Base-by-base conservation (phyloP, 306 rosid species). In the Arachis hypogaea region DNA sequence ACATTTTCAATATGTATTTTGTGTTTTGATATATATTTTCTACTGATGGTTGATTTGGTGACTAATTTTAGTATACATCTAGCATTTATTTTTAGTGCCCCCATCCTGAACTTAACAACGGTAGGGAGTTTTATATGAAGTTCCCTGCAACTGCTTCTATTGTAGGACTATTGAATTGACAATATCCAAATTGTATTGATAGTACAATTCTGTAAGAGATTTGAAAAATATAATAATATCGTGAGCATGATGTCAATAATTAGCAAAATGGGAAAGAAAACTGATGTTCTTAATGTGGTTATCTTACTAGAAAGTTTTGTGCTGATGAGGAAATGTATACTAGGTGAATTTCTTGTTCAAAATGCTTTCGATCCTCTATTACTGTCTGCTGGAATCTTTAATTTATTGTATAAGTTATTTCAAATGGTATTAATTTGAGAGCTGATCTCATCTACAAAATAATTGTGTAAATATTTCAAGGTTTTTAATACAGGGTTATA, bases 291-390 rank as follows among this genome's bases (percentile, higher is more conserved):
- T 60, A 47, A 14, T 16, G 41, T 30, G 14, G 46, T 46, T 46
- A 4, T 46, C 11, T 46, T 60, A 44, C 9, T 33, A n/a, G 44
- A 41, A 14, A 10, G 12, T 46, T 46, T 8, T 46, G 51, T 75
- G 38, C 38, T 33, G 69, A 65, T 71, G 83, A 60, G 69, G 69
- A 63, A 64, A 41, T 72, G 18, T 72, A 36, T 40, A 56, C 42
- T 67, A 29, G 63, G 12, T 79, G 60, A 58, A 30, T 28, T 18
- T 72, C 28, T 18, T 29, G 11, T 12, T 44, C 42, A 55, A 38
- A 57, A n/a, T 41, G 4, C 58, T 41, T 50, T 79, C 44, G 38
- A 16, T 38, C 51, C 45, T 16, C 30, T 63, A 1, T 18, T 16
- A n/a, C 36, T 46, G 4, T 30, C 40, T 16, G 16, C 46, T 45